phyloP scores from a whole-genome alignment of 164 flowering plant species.

The Aristolochia californica region DNA sequence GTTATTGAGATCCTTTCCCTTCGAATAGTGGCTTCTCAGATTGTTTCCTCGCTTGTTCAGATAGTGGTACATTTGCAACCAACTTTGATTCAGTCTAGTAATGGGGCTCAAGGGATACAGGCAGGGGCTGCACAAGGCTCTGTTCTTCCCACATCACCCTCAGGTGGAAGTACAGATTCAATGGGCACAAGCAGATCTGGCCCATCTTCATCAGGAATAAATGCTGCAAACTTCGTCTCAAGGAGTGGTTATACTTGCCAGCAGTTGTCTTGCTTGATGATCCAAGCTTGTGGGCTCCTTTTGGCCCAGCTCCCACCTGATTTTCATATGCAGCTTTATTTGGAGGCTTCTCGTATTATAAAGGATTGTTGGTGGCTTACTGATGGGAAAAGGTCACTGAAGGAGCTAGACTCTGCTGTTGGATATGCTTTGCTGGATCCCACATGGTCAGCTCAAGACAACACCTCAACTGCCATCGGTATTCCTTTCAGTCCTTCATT shows the following conservation, averaged over 20 bases:
- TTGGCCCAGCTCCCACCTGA: constrained; percentile 94
- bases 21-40: constrained; percentile 76
- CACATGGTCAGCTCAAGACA: constrained; percentile 96
- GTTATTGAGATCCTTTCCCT: constrained; percentile 90
- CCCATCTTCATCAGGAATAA: constrained; percentile 60
- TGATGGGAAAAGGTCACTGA: constrained; percentile 65
- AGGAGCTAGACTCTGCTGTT: constrained; percentile 86
- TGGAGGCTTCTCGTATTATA: constrained; percentile 71
- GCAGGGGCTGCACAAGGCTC: constrained; percentile 53
- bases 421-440: constrained; percentile 94
- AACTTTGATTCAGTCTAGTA: constrained; percentile 78
- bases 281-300: constrained; percentile 95
- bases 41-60: constrained; percentile 79
- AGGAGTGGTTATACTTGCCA: constrained; percentile 88
- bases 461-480: constrained; percentile 81
- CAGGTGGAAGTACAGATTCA: constrained; percentile 95
- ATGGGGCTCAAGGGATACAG: constrained; percentile 54
- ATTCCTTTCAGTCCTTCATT: not conserved
- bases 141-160: constrained; percentile 84
- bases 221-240: constrained; percentile 63
- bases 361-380: constrained; percentile 95
- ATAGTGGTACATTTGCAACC: constrained; percentile 86
- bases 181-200: constrained; percentile 61
- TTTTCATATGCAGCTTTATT: constrained; percentile 77
- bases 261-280: constrained; percentile 80